Base-by-base conservation (phyloP, 192 early-diverging fungal species). In the Umbelopsis isabellina region DNA sequence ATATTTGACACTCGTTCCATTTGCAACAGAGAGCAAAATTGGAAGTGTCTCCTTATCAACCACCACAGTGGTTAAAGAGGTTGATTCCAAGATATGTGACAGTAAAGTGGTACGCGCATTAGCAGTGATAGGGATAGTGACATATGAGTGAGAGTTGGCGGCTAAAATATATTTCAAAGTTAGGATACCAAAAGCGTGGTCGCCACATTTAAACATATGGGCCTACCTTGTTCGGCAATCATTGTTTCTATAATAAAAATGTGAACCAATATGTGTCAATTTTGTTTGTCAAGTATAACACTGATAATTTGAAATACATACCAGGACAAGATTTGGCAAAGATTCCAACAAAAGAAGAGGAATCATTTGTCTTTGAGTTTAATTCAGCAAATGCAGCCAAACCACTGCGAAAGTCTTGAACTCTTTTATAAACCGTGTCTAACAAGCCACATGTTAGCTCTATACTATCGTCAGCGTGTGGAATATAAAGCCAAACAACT, bases 321-420 rank as follows among this genome's bases (percentile, higher is more conserved):
- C 84, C 78, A 37, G 75, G 22, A 13, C 82, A 77, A 46, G 79
- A 67, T 1, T 49, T 37, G 7, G 73, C 70, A 46, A 71, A 79
- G 23, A 79, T 70, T 27, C 74, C 78, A 1, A 79, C 74, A 75
- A 79, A 78, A 23, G 76, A 78, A 33, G 58, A 48, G 2, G 72
- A 66, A 18, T 75, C 46, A 35, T 70, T 71, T 22, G 78, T 66
- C 50, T 69, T 65, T 45, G 72, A 51, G 7, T 58, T 55, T 20
- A 79, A 52, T 9, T 55, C 58, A 50, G 68, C 52, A 30, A 65
- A 65, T 55, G 72, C 49, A 46, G 46, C 73, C 67, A 46, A 61
- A 44, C 27, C 51, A 27, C 48, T 45, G 21, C 73, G 61, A 49
- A 73, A 27, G 30, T 65, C 35, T 13, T 35, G 23, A 41, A 64